phyloP scores from a whole-genome alignment of 768 basidiomycete species.

The Tricholoma bakamatsutake region DNA sequence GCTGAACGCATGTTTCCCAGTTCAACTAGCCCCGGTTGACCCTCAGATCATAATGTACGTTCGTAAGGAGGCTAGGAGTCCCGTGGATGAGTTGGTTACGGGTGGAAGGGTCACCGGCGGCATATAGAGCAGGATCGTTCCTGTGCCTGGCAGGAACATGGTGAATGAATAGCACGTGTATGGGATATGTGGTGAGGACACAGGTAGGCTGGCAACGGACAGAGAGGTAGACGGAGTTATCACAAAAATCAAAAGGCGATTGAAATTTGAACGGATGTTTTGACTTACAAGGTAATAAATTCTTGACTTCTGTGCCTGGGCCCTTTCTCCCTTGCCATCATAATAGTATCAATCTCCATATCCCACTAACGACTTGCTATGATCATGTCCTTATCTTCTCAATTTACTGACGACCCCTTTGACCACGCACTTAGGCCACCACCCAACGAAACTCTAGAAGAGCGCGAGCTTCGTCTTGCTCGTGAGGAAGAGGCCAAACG shows the following conservation, averaged over 20 bases:
- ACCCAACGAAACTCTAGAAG: slow-evolving; percentile 55
- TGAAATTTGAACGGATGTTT: slow-evolving; percentile 8
- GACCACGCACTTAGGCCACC: slow-evolving; percentile 63
- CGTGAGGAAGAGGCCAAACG: slow-evolving; percentile 62
- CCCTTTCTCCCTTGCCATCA: slow-evolving; percentile 16
- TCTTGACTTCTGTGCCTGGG: slow-evolving; percentile 15
- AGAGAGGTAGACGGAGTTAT: slow-evolving; percentile 7
- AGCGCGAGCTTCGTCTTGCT: slow-evolving; percentile 46
- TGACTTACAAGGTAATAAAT: neutral
- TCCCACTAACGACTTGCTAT: slow-evolving; percentile 12
- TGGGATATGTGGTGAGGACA: neutral
- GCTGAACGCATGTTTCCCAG: neutral
- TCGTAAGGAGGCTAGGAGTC: too few relatives aligned
- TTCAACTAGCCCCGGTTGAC: neutral
- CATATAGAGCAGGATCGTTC: neutral
- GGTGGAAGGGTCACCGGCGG: too few relatives aligned
- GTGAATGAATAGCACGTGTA: neutral
- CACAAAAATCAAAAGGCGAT: slow-evolving; percentile 3
- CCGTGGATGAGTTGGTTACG: too few relatives aligned
- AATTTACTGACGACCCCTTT: slow-evolving; percentile 51
- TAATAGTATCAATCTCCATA: slow-evolving; percentile 3
- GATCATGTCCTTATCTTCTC: slow-evolving; percentile 29
- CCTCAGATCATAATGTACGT: too few relatives aligned
- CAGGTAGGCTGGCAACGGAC: neutral
- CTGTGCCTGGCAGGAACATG: neutral